A percentile compares a stretch with the other conserved stretches of the same genome.
Conservation (phyloP, 495 filamentous ascomycete species). For the Lepraria neglecta region DNA sequence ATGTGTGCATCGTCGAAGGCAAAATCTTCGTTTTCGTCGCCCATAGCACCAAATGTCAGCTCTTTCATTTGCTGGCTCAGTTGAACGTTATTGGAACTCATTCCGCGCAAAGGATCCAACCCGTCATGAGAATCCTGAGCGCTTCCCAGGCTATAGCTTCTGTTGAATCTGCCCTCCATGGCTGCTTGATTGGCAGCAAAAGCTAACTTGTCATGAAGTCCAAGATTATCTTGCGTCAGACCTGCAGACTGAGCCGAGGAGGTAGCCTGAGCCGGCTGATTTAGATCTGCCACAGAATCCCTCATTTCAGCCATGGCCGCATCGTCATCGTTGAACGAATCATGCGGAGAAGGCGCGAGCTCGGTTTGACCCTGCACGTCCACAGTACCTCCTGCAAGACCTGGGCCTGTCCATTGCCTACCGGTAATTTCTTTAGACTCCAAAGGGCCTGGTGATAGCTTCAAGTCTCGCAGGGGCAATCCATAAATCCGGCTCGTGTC, state of each 20-base stretch:
- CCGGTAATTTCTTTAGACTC: constrained; percentile 20
- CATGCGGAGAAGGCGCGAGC: constrained; percentile 3
- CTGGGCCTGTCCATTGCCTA: neutral
- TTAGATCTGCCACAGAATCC: constrained; percentile 22
- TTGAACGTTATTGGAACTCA: constrained; percentile 43
- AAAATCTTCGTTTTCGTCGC: constrained; percentile 36
- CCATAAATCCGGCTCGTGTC: constrained; percentile 48
- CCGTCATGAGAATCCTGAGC: constrained; percentile 27
- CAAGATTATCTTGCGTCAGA: constrained; percentile 54
- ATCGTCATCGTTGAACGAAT: constrained; percentile 15
- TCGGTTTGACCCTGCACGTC: neutral
- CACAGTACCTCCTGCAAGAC: neutral
- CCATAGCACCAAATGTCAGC: constrained; percentile 27
- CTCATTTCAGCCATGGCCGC: constrained; percentile 22
- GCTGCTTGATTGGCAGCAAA: constrained; percentile 68
- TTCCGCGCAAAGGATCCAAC: constrained; percentile 45
- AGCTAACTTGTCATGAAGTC: constrained; percentile 72
- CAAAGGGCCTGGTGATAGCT: constrained; percentile 36
- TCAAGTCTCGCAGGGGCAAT: constrained; percentile 28
- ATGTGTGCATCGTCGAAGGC: constrained; percentile 44
- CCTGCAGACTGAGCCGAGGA: constrained; percentile 19
- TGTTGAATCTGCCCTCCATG: constrained; percentile 60
- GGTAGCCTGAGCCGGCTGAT: constrained; percentile 26
- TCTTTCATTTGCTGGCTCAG: constrained; percentile 39
- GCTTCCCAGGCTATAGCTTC: constrained; percentile 41